These are phyloP conservation scores for Holtermannia corniformis DNA, from an alignment of 768 basidiomycete genomes.

Conservation along the genomic window DNA sequence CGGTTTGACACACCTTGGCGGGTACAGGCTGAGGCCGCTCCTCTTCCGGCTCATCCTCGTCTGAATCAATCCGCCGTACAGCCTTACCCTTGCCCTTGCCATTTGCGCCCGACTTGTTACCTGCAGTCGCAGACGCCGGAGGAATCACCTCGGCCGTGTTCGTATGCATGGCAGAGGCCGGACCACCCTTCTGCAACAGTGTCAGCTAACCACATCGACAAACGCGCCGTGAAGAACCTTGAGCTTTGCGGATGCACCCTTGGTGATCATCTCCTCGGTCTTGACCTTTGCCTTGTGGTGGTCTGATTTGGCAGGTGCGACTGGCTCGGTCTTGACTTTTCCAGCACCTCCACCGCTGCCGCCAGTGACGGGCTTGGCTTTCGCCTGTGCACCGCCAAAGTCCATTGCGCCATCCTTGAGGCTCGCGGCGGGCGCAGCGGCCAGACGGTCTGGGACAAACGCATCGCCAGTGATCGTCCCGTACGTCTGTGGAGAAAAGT, in stretches of 20 bases:
- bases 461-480: slow-evolving; percentile 27
- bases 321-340: neutral
- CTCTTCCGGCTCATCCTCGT: neutral
- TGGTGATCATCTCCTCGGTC: neutral
- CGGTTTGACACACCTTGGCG: neutral
- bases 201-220: neutral
- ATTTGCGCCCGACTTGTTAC: neutral
- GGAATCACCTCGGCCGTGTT: neutral
- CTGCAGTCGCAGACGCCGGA: neutral
- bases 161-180: neutral
- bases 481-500: slow-evolving; percentile 19
- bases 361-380: slow-evolving; percentile 1
- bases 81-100: neutral
- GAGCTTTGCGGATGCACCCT: neutral
- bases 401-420: slow-evolving; percentile 33
- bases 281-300: neutral
- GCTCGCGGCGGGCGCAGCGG: neutral
- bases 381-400: slow-evolving; percentile 4
- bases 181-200: neutral
- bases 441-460: too few relatives aligned
- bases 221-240: neutral
- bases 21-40: neutral
- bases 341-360: neutral
- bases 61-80: neutral
- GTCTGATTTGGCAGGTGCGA: too few relatives aligned